Evolutionary conservation across 2,329 filamentous ascomycete genomes (phyloP), one percentile per base, ranked within the genome.

Genomic region (Paracamarosporium sp.): DNA sequence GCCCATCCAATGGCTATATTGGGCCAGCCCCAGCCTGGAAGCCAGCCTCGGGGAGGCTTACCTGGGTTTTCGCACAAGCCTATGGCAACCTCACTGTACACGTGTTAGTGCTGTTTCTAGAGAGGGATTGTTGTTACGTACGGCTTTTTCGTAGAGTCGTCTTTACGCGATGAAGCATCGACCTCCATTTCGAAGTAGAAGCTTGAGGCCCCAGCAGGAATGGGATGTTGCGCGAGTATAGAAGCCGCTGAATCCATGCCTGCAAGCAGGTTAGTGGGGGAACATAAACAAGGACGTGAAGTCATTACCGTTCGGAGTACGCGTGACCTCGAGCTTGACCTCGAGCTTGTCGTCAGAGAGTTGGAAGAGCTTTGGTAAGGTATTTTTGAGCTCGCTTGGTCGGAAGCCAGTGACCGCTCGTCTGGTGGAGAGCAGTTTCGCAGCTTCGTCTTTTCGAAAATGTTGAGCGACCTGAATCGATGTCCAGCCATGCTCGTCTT

Each of bases 401-500:
- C 28, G 27, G 13, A 22, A 33, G 7, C 44, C 28, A 6, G 44
- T 33, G 27, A 35, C 17, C 1, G 44, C n/a, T 13, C 44, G 27
- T 33, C 25, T 47, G n/a, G 15, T 33, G 11, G 44, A 31, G 11
- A 47, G 44, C 28, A 31, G 5, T 2, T 47, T 22, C 3, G 25
- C 44, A 33, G 44, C 44, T 31, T 47, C 44, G 4, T 47, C 44
- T 12, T 47, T 28, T 12, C 44, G 44, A 28, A 33, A 47, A 24
- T 47, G 44, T 12, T 33, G 44, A 31, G 44, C 44, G 5, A 47
- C 33, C 12, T 47, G 44, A 33, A 47, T 33, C 12, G 44, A 47
- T 22, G 44, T 33, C 44, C 44, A 47, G 9, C 44, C 44, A 24
- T 47, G 44, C 44, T 47, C 44, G 17, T 47, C 44, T 33, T 47